Base-by-base conservation (phyloP, 352 stramenopile species). In the Saprolegnia parasitica region DNA sequence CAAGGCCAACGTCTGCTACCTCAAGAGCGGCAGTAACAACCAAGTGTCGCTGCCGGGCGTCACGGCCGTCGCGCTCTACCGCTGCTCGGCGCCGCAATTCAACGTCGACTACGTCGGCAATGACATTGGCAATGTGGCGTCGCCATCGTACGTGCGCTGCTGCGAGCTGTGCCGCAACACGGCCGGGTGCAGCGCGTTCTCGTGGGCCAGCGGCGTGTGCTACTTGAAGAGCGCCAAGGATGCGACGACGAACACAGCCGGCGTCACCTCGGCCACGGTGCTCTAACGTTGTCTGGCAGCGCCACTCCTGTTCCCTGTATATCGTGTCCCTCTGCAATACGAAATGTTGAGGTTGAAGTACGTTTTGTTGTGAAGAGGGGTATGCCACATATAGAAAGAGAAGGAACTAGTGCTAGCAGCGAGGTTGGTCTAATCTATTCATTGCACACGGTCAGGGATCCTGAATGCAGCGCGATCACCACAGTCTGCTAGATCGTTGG, bases 61-160 rank as follows among this genome's bases (percentile, higher is more conserved):
- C 42, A 49, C 42, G 42, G 11, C 42, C 13, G 11, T n/a, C 42
- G 18, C 42, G 42, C 13, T 49, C 13, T n/a, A 49, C 42, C 11
- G 18, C 13, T 49, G 42, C 42, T 49, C 42, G 42, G 42, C 42
- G 42, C 42, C 42, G 42, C 3, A 49, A 8, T 11, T 8, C 18
- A 49, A 49, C 42, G 18, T 18, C 16, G 65, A 71, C 37, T 71
- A 80, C 56, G 42, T 77, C 23, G 55, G 67, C n/a, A 81, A 72
- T 42, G 60, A 71, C 4, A 46, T 57, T 18, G 78, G 63, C 50
- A 39, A 23, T 23, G 55, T 75, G 4, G 62, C 57, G 10, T 18
- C 4, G 16, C 10, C n/a, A 16, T 26, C 46, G 61, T 64, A 18
- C 80, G 76, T 39, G 75, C 71, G 67, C 20, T 46, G 37, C 71